Evolutionary conservation across 2,329 filamentous ascomycete genomes (phyloP).

Genomic region (Atkinsonella texensis): DNA sequence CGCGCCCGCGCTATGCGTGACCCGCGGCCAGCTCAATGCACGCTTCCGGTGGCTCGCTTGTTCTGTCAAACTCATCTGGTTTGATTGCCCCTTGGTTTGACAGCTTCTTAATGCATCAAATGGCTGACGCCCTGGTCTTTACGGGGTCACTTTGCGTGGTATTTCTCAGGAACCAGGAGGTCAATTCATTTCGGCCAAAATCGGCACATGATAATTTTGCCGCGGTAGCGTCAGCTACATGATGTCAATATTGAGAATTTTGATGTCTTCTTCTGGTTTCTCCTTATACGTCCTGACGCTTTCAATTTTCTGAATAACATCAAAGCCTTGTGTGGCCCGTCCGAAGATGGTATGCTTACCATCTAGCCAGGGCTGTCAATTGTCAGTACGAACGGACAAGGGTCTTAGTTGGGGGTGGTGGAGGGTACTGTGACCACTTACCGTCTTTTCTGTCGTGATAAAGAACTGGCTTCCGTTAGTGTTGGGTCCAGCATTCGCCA

Average conservation of each 20-base stretch:
- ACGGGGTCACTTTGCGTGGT: neutral
- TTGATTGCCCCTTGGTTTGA: neutral
- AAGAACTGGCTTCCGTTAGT: conserved; percentile 98
- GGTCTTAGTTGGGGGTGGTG: conserved; percentile 1
- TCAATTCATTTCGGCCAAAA: neutral
- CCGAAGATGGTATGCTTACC: conserved; percentile 96
- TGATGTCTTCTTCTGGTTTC: conserved; percentile 93
- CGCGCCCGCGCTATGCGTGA: conserved; percentile 1
- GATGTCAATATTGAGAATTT: conserved; percentile 79
- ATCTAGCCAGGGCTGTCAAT: conserved; percentile 69
- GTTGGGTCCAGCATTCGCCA: conserved; percentile 93
- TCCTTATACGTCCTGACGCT: conserved; percentile 78
- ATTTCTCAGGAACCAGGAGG: neutral
- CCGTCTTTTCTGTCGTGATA: conserved; percentile 92
- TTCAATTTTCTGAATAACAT: conserved; percentile 94
- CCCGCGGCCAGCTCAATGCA: conserved; percentile 3
- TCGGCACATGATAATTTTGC: neutral
- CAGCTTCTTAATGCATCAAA: neutral
- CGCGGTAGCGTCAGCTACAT: conserved; percentile 21
- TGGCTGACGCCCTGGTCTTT: neutral
- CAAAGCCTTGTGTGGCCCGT: conserved; percentile 75
- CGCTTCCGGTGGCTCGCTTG: neutral
- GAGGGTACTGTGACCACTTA: conserved; percentile 28
- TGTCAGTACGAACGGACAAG: conserved; percentile 5
- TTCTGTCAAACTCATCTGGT: neutral